Evolutionary conservation across 2,329 filamentous ascomycete genomes (phyloP), one percentile per base, ranked within the genome.

Genomic region (Cytospora leucostoma): DNA sequence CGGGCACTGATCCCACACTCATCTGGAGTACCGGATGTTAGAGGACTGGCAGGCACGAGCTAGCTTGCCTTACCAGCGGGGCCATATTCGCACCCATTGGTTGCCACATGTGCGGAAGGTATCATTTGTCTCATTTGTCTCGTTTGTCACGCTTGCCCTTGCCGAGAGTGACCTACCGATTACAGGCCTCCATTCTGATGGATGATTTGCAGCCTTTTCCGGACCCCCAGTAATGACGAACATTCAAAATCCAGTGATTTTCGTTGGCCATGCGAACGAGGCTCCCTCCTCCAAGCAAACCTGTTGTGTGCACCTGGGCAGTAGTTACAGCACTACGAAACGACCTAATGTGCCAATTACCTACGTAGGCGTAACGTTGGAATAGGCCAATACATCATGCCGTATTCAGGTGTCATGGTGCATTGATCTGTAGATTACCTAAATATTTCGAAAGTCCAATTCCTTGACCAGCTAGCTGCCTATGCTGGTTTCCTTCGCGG

Each of bases 141-240:
- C 44, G 27, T 27, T 27, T 27, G 27, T 27, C 27, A 27, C 27
- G 27, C 27, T 27, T 27, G 27, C 27, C 27, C 27, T 27, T 27
- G 27, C 4, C 4, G 27, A 27, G 11, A 47, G 44, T 47, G n/a
- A 21, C 44, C 44, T 47, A 47, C n/a, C 19, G 44, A 47, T 47
- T 21, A 47, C 44, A 47, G n/a, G 11, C 44, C n/a, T 19, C 40
- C 40, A 47, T 47, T 47, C 21, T n/a, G 5, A 1, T 19, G 21
- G 7, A n/a, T 47, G 44, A 47, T 47, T 21, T 47, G 44, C 44
- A 47, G n/a, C 44, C 10, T 47, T 47, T 47, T 19, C 40, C n/a
- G n/a, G 44, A 47, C n/a, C 44, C 44, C 44, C 44, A 47, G 44
- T 47, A n/a, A 47, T 47, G 44, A 47, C 44, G 44, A 47, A 47